phyloP scores from a whole-genome alignment of 768 basidiomycete genomes.

The Leucogyrophana mollusca region DNA sequence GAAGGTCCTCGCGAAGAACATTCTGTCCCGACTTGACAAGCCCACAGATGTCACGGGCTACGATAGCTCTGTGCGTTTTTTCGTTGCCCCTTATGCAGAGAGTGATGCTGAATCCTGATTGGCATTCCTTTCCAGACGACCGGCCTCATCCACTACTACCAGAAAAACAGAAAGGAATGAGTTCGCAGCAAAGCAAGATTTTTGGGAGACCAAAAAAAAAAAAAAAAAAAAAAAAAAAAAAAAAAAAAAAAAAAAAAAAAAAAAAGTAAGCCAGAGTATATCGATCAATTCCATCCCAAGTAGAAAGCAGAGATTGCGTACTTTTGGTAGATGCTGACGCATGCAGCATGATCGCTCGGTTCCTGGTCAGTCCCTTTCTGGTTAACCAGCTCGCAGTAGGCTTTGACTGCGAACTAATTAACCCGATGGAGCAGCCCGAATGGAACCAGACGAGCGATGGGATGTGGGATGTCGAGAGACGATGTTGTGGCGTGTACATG shows the following conservation, averaged over 20 bases:
- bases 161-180: conserved; percentile 81
- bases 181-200: background rate
- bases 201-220: background rate
- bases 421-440: too few species aligned
- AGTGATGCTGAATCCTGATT: conserved; percentile 8
- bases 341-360: too few species aligned
- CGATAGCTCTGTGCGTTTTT: conserved; percentile 67
- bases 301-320: background rate
- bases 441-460: too few species aligned
- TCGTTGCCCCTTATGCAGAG: background rate
- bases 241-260: too few species aligned
- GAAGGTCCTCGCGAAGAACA: conserved; percentile 96
- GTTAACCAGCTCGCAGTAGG: too few species aligned
- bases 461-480: too few species aligned
- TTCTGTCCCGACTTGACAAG: conserved; percentile 82
- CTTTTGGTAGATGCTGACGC: too few species aligned
- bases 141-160: conserved; percentile 96
- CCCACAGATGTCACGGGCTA: conserved; percentile 82
- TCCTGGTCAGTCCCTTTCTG: too few species aligned
- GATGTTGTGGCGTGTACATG: too few species aligned
- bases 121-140: conserved; percentile 64
- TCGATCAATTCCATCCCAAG: background rate
- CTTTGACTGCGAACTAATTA: too few species aligned
- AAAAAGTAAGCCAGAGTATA: background rate
- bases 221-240: too few species aligned